Percentiles rank a stretch among this genome's conserved stretches.
phyloP scores from a whole-genome alignment of 345 rosid species.

The Salix brachista region DNA sequence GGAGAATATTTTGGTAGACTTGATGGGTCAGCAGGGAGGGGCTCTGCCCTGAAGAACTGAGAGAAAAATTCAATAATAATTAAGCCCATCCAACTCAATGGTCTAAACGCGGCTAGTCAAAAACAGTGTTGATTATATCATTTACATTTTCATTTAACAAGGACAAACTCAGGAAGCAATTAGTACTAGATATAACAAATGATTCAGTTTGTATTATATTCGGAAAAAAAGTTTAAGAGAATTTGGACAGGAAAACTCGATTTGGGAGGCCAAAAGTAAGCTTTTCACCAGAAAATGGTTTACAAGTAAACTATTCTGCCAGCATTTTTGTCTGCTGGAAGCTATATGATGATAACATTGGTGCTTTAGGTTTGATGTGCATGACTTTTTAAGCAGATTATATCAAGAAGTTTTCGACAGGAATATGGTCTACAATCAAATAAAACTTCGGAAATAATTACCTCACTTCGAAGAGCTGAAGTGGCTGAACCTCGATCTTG shows the following conservation, averaged over 20 bases:
- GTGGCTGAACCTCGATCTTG: conserved; percentile 21
- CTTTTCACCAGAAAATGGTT: not conserved
- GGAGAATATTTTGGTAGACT: conserved; percentile 28
- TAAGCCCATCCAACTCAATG: not conserved
- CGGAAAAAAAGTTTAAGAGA: not conserved
- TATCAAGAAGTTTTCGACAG: not conserved
- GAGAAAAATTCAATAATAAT: not conserved
- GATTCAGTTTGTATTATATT: too few species aligned
- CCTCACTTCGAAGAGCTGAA: conserved; percentile 19
- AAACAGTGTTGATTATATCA: not conserved
- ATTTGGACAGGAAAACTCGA: not conserved
- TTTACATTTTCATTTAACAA: not conserved
- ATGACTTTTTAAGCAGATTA: not conserved
- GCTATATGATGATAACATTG: not conserved
- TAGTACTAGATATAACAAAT: not conserved
- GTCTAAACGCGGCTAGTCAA: not conserved
- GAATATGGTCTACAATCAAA: not conserved
- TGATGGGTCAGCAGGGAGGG: conserved; percentile 24
- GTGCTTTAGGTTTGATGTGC: not conserved
- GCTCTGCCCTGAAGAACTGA: conserved; percentile 20
- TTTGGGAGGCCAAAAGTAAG: not conserved
- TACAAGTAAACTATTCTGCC: not conserved
- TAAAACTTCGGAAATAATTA: not conserved
- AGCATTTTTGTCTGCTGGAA: not conserved
- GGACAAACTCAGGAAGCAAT: not conserved